These are phyloP conservation scores for Ceratocystis destructans DNA, from an alignment of 2,329 filamentous ascomycete species.

Conservation along the genomic window DNA sequence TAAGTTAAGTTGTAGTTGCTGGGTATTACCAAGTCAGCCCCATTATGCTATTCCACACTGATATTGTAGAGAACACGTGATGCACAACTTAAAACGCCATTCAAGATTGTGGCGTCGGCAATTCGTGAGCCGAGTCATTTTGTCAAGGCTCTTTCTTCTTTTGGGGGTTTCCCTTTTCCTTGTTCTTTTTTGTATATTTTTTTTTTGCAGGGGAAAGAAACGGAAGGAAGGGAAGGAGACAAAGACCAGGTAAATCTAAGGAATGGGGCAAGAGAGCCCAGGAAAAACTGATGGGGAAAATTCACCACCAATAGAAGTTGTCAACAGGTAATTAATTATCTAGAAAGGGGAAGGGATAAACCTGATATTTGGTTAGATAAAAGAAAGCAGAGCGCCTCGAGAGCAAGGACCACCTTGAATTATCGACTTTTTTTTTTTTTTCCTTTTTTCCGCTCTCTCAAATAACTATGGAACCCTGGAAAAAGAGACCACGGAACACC, in stretches of 20 bases:
- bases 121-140: neutral
- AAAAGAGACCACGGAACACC: slow-evolving; percentile 7
- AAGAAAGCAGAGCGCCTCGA: neutral
- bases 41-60: neutral
- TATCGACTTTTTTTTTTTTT: neutral
- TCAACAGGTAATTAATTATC: neutral
- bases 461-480: neutral
- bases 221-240: neutral
- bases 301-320: neutral
- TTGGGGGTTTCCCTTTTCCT: neutral
- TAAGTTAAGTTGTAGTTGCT: neutral
- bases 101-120: neutral
- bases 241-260: neutral
- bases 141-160: neutral
- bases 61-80: neutral
- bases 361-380: no score
- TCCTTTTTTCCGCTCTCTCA: neutral
- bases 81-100: neutral
- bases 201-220: neutral
- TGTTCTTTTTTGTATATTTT: neutral
- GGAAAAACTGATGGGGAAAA: neutral
- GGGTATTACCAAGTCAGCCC: neutral
- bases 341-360: neutral
- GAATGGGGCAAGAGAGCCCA: neutral
- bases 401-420: neutral